Conservation (phyloP, 1,284 basidiomycete species). For the Apiotrichum montevideense region DNA sequence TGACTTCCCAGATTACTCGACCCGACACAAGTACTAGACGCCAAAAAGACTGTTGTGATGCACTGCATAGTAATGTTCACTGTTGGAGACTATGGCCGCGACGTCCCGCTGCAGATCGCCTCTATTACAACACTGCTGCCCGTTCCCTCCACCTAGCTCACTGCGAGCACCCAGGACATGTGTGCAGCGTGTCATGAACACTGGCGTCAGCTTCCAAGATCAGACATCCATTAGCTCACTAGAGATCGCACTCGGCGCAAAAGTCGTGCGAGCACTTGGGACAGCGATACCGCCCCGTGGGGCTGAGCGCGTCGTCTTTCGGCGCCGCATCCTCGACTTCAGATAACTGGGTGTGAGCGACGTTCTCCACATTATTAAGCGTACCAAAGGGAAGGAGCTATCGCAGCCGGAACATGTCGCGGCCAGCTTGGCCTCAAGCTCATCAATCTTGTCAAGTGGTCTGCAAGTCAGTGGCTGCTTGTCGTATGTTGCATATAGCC, state of each 20-base stretch:
- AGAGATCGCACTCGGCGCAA: constrained; percentile 68
- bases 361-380: not conserved
- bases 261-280: constrained; percentile 50
- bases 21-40: constrained; percentile 44
- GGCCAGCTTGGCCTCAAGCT: constrained; percentile 41
- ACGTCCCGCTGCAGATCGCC: too few species aligned
- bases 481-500: not conserved
- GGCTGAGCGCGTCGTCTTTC: constrained; percentile 62
- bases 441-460: constrained; percentile 32
- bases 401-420: constrained; percentile 65
- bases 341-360: not conserved
- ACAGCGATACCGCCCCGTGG: constrained; percentile 65
- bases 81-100: too few species aligned
- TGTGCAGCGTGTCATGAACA: constrained; percentile 66
- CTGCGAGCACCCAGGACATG: constrained; percentile 54
- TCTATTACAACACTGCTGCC: too few species aligned
- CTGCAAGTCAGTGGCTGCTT: not conserved
- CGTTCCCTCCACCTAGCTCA: constrained; percentile 1
- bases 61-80: not conserved
- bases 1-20: constrained; percentile 43
- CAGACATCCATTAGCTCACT: constrained; percentile 29
- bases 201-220: constrained; percentile 3
- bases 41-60: not conserved
- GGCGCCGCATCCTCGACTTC: constrained; percentile 36
- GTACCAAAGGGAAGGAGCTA: constrained; percentile 52